A percentile compares a stretch with the other conserved stretches of the same genome.
phyloP scores from a whole-genome alignment of 2,329 filamentous ascomycete species.

The Trichoderma hamatum region DNA sequence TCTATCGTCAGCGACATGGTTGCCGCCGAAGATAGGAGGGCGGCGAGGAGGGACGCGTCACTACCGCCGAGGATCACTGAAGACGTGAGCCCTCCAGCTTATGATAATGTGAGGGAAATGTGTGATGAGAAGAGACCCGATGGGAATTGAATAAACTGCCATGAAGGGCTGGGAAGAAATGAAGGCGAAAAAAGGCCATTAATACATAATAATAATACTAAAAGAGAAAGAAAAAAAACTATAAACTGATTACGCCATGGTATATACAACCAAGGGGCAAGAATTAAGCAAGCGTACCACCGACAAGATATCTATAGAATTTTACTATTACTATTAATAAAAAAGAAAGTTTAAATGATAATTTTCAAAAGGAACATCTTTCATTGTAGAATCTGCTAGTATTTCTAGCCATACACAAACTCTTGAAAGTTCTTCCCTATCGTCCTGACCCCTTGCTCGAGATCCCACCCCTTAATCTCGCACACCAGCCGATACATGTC shows the following conservation, averaged over 20 bases:
- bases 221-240: background rate
- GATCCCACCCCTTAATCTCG: constrained; percentile 72
- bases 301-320: background rate
- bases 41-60: background rate
- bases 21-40: constrained; percentile 46
- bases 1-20: constrained; percentile 51
- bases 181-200: background rate
- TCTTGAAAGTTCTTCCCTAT: constrained; percentile 75
- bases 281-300: background rate
- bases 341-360: background rate
- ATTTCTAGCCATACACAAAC: constrained; percentile 67
- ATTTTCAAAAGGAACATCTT: too few species aligned
- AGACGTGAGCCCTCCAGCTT: constrained; percentile 31
- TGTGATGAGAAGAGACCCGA: background rate
- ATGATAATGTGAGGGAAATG: constrained; percentile 28
- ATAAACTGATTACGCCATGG: background rate
- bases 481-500: constrained; percentile 78
- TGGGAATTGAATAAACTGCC: background rate
- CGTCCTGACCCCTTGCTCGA: constrained; percentile 69
- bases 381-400: background rate
- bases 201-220: background rate
- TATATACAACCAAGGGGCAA: background rate
- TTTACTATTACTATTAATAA: background rate
- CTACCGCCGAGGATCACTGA: constrained; percentile 10
- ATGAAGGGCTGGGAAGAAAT: background rate